Evolutionary conservation across 306 rosid species (phyloP).

Genomic region (Acacia crassicarpa): DNA sequence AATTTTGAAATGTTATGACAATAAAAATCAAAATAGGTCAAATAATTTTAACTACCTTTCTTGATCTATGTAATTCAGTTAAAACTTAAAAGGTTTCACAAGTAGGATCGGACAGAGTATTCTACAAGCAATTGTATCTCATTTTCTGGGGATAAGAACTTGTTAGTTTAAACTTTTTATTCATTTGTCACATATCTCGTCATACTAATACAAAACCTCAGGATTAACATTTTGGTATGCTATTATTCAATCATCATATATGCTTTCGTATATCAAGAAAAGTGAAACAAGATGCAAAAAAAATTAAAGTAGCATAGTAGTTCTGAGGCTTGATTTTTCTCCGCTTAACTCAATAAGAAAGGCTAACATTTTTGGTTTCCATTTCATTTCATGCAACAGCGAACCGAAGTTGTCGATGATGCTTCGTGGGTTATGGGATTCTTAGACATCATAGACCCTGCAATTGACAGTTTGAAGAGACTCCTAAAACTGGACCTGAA

Average conservation of each 20-base stretch:
- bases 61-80: too few relatives aligned
- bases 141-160: too few relatives aligned
- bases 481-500: conserved; percentile 65
- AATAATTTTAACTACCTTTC: too few relatives aligned
- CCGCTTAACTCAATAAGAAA: neutral
- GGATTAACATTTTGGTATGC: neutral
- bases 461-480: conserved; percentile 76
- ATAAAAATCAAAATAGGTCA: too few relatives aligned
- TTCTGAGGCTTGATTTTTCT: conserved; percentile 1
- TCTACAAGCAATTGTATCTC: too few relatives aligned
- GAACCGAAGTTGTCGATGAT: conserved; percentile 94
- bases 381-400: conserved; percentile 54
- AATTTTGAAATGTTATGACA: too few relatives aligned
- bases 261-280: neutral
- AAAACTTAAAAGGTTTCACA: too few relatives aligned
- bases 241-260: neutral
- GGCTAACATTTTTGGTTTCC: conserved; percentile 21
- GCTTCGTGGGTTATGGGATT: conserved; percentile 96
- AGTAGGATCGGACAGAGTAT: too few relatives aligned
- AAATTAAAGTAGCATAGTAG: neutral
- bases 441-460: conserved; percentile 88
- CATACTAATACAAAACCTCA: too few relatives aligned
- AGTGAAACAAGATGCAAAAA: neutral
- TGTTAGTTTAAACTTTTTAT: too few relatives aligned
- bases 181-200: too few relatives aligned